Percentiles rank a stretch among this genome's conserved stretches.
Evolutionary conservation across 768 basidiomycete species (phyloP).

Genomic region (Mycena filopes): DNA sequence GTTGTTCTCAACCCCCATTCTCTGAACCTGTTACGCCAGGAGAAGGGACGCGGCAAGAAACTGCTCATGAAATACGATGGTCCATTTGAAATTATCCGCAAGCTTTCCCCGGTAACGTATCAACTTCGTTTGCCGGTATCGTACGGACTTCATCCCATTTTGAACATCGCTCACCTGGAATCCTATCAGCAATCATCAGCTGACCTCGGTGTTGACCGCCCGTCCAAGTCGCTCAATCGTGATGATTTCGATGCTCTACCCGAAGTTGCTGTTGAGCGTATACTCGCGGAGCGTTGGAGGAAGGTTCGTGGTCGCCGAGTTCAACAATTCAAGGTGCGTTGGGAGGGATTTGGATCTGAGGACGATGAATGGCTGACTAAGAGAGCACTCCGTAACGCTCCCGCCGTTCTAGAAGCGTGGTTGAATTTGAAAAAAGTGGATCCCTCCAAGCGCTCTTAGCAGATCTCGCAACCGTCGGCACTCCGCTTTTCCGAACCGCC

Average conservation of each 20-base stretch:
- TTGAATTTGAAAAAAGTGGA: background rate
- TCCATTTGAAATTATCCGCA: conserved; percentile 37
- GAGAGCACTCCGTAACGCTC: background rate
- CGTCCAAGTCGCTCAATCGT: background rate
- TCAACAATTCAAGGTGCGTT: conserved; percentile 12
- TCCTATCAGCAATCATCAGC: conserved; percentile 27
- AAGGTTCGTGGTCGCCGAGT: background rate
- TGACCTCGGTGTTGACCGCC: conserved; percentile 24
- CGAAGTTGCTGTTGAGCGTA: conserved; percentile 33
- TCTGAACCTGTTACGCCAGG: conserved; percentile 24
- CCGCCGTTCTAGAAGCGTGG: background rate
- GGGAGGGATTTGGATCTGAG: background rate
- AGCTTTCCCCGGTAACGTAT: conserved; percentile 34
- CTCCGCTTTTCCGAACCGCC: background rate
- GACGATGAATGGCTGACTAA: conserved; percentile 9
- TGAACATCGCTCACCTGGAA: conserved; percentile 37
- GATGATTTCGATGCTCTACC: conserved; percentile 2
- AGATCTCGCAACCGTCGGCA: background rate
- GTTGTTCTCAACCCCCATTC: conserved; percentile 35
- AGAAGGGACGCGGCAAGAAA: conserved; percentile 36
- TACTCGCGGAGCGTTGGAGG: conserved; percentile 32
- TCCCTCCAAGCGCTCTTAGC: background rate
- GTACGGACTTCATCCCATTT: conserved; percentile 33
- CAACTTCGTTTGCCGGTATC: conserved; percentile 27
- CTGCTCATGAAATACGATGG: conserved; percentile 31